These are phyloP conservation scores for Monosporozyma aquatica DNA, from an alignment of 805 yeast genomes.

Conservation along the genomic window DNA sequence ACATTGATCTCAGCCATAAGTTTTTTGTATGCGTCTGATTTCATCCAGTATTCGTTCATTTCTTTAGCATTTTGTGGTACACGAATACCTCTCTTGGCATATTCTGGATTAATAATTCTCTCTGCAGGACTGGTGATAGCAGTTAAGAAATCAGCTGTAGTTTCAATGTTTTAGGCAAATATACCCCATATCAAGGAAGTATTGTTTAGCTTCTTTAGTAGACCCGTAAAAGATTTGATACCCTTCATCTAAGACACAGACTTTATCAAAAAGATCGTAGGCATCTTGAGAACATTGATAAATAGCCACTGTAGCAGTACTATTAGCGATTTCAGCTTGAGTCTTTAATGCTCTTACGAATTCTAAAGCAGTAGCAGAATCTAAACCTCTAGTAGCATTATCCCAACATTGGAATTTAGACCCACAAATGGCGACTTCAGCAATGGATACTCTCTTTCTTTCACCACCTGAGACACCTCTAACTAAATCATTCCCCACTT, in stretches of 20 bases:
- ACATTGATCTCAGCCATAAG: conserved; percentile 39
- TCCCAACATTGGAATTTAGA: conserved; percentile 66
- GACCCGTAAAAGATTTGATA: conserved; percentile 61
- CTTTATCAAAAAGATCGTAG: conserved; percentile 56
- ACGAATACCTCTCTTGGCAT: conserved; percentile 36
- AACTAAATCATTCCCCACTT: conserved; percentile 52
- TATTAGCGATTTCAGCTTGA: conserved; percentile 43
- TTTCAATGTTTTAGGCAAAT: conserved; percentile 54
- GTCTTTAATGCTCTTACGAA: conserved; percentile 59
- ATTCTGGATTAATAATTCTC: conserved; percentile 32
- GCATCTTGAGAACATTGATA: conserved; percentile 63
- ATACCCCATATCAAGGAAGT: conserved; percentile 58
- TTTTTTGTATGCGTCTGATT: conserved; percentile 37
- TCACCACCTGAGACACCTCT: conserved; percentile 84
- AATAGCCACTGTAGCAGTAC: conserved; percentile 58
- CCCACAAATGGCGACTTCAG: conserved; percentile 61
- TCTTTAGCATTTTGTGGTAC: conserved; percentile 59
- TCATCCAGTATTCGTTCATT: conserved; percentile 50
- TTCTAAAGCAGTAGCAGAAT: conserved; percentile 75
- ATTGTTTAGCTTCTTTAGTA: conserved; percentile 41
- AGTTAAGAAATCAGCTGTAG: conserved; percentile 64
- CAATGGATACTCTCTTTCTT: conserved; percentile 74
- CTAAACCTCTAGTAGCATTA: conserved; percentile 80
- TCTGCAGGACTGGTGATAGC: conserved; percentile 62
- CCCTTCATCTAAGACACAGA: conserved; percentile 49